Base-by-base conservation (phyloP, 495 filamentous ascomycete genomes). In the Penicillium egyptiacum region DNA sequence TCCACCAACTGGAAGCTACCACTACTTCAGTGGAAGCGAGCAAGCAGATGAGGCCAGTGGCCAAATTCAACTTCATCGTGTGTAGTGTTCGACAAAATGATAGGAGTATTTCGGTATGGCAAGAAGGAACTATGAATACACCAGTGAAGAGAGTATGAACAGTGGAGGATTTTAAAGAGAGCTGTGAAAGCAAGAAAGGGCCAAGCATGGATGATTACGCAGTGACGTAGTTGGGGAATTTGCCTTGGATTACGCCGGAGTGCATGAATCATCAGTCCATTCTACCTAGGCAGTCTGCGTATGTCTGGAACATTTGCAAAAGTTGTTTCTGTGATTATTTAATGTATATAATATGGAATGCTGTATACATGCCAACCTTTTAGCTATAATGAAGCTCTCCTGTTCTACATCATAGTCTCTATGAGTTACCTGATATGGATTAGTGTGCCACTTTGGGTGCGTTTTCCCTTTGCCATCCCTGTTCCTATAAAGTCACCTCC, bases 1-100 rank as follows among this genome's bases (percentile, higher is more conserved):
- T 84, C 68, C 92, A 91, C 91, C 91, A 94, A 65, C 71, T 86
- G 63, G 83, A 87, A 47, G 83, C 89, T 56, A 88, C 78, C 31
- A 85, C 82, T 46, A 75, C 80, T 66, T 90, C 83, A 45, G 86
- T 67, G 50, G 75, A 83, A 56, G 87, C 86, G 23, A 95, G 78
- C 62, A 82, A 83, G 58, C 90, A 75, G 64, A 91, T 75, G 62
- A 93, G 73, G 74, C 88, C 70, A 61, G 82, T 81, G 59, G 82
- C 78, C 61, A 88, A 64, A 52, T 82, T 78, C 73, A 92, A 79
- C 82, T 85, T 93, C 91, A 96, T 96, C 49, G 58, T 80, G 67
- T 12, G 37, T 46, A 19, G 33, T 55, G 22, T 52, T 28, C 5
- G 41, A 19, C 53, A 35, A 50, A 7, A 44, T 37, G 45, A 28